These are phyloP conservation scores for Podila clonocystis DNA, from an alignment of 192 early-diverging fungal genomes.

Conservation along the genomic window DNA sequence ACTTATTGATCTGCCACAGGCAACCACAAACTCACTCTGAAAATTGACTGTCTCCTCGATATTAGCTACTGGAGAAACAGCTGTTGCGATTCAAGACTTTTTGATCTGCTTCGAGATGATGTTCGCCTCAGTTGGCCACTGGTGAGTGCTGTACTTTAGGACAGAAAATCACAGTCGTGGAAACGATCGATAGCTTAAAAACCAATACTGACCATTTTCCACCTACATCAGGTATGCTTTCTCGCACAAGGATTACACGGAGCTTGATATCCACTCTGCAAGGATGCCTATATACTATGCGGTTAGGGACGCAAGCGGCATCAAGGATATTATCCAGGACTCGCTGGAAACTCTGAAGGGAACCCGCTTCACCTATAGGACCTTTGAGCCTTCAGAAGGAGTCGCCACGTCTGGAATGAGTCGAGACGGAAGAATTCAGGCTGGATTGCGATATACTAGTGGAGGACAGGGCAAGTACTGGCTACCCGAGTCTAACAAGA, in stretches of 20 bases:
- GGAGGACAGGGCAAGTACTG: conserved; percentile 61
- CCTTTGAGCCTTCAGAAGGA: conserved; percentile 80
- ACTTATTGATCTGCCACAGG: no score
- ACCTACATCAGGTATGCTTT: conserved; percentile 62
- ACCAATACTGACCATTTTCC: no score
- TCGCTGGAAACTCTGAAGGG: conserved; percentile 81
- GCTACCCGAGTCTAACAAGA: conserved; percentile 39
- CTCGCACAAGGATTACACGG: conserved; percentile 84
- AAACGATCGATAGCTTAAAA: no score
- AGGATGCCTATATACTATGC: conserved; percentile 83
- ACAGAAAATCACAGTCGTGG: no score
- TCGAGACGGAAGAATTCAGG: conserved; percentile 63
- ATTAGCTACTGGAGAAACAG: conserved; percentile 38
- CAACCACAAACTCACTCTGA: not conserved
- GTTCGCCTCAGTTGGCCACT: conserved; percentile 78
- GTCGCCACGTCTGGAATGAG: conserved; percentile 64
- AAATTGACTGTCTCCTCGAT: not conserved
- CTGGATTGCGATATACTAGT: conserved; percentile 64
- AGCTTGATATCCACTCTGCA: conserved; percentile 71
- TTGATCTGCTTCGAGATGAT: conserved; percentile 94
- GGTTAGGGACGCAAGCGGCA: conserved; percentile 81
- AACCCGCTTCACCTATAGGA: conserved; percentile 78
- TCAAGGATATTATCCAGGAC: conserved; percentile 88
- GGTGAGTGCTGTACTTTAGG: conserved; percentile 46
- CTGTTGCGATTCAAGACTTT: conserved; percentile 86